Conservation (phyloP, 2,329 filamentous ascomycete species). For the Xylaria sp. region DNA sequence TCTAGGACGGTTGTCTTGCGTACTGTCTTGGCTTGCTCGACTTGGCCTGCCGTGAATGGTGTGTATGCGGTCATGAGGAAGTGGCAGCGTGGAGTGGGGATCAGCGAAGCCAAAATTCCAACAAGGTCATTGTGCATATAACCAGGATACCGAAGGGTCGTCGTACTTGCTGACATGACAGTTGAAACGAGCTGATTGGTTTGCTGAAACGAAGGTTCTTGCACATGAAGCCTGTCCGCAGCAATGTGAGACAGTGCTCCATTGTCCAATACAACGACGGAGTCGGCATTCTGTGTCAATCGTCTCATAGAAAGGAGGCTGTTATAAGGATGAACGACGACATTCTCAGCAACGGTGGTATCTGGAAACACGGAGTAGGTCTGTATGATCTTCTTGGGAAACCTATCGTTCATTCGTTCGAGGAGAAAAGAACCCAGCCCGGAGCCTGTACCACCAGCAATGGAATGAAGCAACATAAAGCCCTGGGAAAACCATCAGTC, state of each 20-base stretch:
- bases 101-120: constrained; percentile 94
- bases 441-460: constrained; percentile 95
- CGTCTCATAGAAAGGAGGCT: constrained; percentile 91
- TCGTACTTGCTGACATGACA: constrained; percentile 98
- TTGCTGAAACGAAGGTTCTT: constrained; percentile 95
- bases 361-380: constrained; percentile 99
- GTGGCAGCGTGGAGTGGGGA: constrained; percentile 95
- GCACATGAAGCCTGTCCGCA: constrained; percentile 91
- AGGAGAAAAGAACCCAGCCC: constrained; percentile 95
- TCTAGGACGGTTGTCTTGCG: constrained; percentile 98
- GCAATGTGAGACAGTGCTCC: constrained; percentile 93
- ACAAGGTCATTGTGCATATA: constrained; percentile 99
- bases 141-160: constrained; percentile 93
- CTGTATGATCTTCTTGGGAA: constrained; percentile 98
- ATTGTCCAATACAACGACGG: constrained; percentile 96
- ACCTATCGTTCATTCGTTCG: constrained; percentile 94
- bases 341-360: constrained; percentile 84
- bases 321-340: constrained; percentile 98
- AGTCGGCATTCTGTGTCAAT: constrained; percentile 95
- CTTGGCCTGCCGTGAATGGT: constrained; percentile 94
- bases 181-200: constrained; percentile 97
- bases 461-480: constrained; percentile 99
- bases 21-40: constrained; percentile 96
- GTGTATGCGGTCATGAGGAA: constrained; percentile 99
- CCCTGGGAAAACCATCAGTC: constrained; percentile 63